Evolutionary conservation across 2,329 filamentous ascomycete species (phyloP).

Genomic region (Trichoderma simmonsii): DNA sequence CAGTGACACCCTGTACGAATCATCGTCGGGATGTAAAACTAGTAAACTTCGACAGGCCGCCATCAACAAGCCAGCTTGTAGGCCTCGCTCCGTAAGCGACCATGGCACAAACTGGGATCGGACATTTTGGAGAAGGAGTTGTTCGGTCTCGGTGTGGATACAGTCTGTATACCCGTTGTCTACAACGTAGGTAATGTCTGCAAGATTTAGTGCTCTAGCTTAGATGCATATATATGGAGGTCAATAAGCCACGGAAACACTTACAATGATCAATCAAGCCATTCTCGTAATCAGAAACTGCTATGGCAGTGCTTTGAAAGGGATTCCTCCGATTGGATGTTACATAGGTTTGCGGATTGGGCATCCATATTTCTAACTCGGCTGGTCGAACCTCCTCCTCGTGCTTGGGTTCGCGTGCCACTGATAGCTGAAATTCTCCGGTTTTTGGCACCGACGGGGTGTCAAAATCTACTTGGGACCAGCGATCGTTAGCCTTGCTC

Average conservation of each 20-base stretch:
- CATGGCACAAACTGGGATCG: constrained; percentile 7
- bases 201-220: background rate
- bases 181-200: constrained; percentile 11
- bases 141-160: background rate
- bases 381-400: background rate
- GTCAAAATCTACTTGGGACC: background rate
- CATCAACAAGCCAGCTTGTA: constrained; percentile 2
- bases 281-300: background rate
- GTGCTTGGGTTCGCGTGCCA: background rate
- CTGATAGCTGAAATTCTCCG: background rate
- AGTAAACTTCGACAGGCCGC: constrained; percentile 7
- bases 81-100: constrained; percentile 11
- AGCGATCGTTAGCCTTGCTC: background rate
- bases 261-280: constrained; percentile 10
- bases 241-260: background rate
- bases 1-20: background rate
- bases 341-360: background rate
- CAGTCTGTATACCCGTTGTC: constrained; percentile 13
- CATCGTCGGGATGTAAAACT: background rate
- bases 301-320: background rate
- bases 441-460: background rate
- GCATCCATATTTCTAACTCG: background rate
- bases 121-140: constrained; percentile 3
- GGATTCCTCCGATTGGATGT: constrained; percentile 4
- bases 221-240: too few species aligned